Percentiles rank a stretch among this genome's conserved stretches.
These are phyloP conservation scores for Pseudozyma tsukubaensis DNA, from an alignment of 1,284 basidiomycete genomes.

Conservation along the genomic window DNA sequence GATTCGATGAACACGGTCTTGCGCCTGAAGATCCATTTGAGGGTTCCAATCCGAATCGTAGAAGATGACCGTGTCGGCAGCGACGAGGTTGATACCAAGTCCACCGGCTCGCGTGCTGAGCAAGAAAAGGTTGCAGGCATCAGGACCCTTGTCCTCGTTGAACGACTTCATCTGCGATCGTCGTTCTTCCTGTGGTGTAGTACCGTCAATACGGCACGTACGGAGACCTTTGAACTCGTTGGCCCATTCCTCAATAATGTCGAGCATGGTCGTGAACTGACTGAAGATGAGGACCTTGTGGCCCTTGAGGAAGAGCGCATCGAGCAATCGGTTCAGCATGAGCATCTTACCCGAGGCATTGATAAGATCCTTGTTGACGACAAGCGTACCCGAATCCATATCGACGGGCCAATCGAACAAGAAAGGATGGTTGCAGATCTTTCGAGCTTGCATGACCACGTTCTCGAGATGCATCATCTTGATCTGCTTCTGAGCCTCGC, in stretches of 20 bases:
- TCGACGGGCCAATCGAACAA: constrained; percentile 89
- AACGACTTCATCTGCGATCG: constrained; percentile 85
- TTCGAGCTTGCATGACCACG: constrained; percentile 82
- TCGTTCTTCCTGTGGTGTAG: constrained; percentile 81
- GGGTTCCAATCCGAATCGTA: constrained; percentile 98
- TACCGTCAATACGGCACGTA: constrained; percentile 90
- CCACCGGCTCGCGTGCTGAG: constrained; percentile 93
- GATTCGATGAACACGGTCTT: constrained; percentile 94
- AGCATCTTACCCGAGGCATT: constrained; percentile 96
- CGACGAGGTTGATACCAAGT: constrained; percentile 84
- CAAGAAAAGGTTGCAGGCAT: constrained; percentile 83
- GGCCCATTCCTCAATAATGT: constrained; percentile 79
- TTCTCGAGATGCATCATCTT: constrained; percentile 94
- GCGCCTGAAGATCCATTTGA: constrained; percentile 90
- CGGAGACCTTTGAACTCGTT: constrained; percentile 78
- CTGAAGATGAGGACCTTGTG: constrained; percentile 91
- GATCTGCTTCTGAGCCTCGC: constrained; percentile 75
- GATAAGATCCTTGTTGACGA: constrained; percentile 76
- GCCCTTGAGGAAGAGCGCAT: constrained; percentile 81
- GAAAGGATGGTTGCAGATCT: constrained; percentile 91
- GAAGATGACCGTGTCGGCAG: constrained; percentile 77
- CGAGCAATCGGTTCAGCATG: constrained; percentile 86
- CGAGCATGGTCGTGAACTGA: constrained; percentile 86
- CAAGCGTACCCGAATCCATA: constrained; percentile 72
- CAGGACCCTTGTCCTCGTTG: constrained; percentile 78